Evolutionary conservation across 495 filamentous ascomycete genomes (phyloP).

Genomic region (Chaetomium cochliodes): DNA sequence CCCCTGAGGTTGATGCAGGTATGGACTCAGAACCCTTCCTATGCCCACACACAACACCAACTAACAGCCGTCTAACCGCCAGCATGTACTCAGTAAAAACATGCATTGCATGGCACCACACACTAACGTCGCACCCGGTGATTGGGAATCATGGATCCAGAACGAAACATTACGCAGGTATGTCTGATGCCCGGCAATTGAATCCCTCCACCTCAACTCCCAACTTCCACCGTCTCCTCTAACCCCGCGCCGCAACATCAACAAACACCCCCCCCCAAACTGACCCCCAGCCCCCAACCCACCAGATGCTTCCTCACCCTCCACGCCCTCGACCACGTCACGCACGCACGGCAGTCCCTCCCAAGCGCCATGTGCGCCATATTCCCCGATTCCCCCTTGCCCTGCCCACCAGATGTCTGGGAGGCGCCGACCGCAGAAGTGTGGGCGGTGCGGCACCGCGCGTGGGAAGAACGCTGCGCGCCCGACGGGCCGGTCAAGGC

Average conservation of each 20-base stretch:
- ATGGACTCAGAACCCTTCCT: neutral
- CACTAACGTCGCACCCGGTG: neutral
- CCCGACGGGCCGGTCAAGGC: neutral
- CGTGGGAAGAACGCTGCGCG: conserved; percentile 1
- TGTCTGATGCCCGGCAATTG: neutral
- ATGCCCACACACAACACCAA: neutral
- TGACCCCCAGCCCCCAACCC: neutral
- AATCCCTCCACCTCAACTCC: neutral
- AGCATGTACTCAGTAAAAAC: conserved; percentile 9
- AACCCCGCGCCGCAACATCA: neutral
- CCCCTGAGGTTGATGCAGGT: conserved; percentile 2
- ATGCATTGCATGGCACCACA: neutral
- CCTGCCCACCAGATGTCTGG: neutral
- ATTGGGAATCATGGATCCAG: conserved; percentile 3
- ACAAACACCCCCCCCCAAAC: neutral
- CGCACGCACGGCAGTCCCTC: conserved; percentile 1
- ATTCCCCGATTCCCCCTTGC: neutral
- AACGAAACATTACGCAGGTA: conserved; percentile 4
- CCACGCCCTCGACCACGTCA: conserved; percentile 12
- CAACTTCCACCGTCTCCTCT: too few species aligned
- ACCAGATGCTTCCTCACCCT: neutral
- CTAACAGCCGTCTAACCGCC: neutral
- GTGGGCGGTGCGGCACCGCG: conserved; percentile 6
- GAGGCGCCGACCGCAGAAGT: conserved; percentile 3
- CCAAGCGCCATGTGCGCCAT: neutral